phyloP scores from a whole-genome alignment of 1,284 basidiomycete species.

The Tylopilus sp. region DNA sequence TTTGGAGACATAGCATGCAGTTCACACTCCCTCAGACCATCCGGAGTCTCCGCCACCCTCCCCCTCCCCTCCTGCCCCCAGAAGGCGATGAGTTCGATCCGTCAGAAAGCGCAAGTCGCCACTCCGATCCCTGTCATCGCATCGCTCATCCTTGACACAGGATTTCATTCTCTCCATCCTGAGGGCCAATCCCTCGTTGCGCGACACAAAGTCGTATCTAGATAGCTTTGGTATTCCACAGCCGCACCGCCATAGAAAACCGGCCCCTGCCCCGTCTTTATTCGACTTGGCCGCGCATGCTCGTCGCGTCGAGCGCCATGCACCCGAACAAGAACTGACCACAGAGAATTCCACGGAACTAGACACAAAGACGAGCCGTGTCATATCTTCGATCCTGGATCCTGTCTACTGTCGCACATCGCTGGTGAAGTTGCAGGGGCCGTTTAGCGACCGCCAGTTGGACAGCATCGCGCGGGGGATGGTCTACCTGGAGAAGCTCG shows the following conservation, averaged over 20 bases:
- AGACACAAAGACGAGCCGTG: conserved; percentile 38
- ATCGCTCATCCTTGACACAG: conserved; percentile 41
- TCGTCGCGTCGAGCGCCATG: conserved; percentile 11
- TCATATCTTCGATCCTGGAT: conserved; percentile 81
- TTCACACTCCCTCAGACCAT: conserved; percentile 42
- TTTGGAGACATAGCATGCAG: not conserved
- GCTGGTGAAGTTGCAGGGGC: conserved; percentile 96
- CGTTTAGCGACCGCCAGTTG: conserved; percentile 93
- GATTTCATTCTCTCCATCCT: conserved; percentile 97
- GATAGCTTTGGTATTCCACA: conserved; percentile 74
- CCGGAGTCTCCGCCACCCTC: conserved; percentile 40
- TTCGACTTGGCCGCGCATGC: conserved; percentile 18
- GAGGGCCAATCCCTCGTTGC: conserved; percentile 85
- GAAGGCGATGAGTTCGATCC: conserved; percentile 48
- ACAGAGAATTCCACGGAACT: conserved; percentile 24
- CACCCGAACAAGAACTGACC: conserved; percentile 19
- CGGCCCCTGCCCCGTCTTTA: conserved; percentile 24
- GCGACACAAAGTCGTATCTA: conserved; percentile 89
- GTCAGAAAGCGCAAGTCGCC: conserved; percentile 46
- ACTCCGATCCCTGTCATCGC: not conserved
- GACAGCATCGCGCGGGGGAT: conserved; percentile 92
- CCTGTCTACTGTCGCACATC: conserved; percentile 83
- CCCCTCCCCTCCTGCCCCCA: conserved; percentile 14
- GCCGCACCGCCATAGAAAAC: conserved; percentile 24
- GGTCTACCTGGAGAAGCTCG: conserved; percentile 93